Percentiles rank a stretch among this genome's conserved stretches.
These are phyloP conservation scores for Gyromitra esculenta DNA, from an alignment of 2,329 filamentous ascomycete species.

Conservation along the genomic window DNA sequence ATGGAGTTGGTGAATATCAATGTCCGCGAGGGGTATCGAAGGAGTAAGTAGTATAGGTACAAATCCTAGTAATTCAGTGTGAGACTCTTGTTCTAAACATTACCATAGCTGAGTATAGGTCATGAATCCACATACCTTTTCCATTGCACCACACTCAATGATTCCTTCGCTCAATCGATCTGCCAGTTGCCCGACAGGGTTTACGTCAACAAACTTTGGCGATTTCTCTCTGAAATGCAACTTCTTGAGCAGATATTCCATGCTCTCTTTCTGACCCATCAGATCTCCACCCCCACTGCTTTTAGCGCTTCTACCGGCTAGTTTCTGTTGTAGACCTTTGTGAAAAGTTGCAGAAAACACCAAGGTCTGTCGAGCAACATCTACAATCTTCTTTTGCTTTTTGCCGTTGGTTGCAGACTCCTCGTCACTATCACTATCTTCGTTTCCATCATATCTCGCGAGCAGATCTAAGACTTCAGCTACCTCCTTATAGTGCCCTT, in stretches of 20 bases:
- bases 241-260: constrained; percentile 91
- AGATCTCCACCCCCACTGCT: constrained; percentile 66
- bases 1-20: constrained; percentile 97
- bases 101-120: neutral
- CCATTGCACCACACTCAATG: constrained; percentile 89
- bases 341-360: constrained; percentile 98
- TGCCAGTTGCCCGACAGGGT: constrained; percentile 89
- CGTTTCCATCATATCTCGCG: constrained; percentile 69
- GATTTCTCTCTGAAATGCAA: constrained; percentile 85
- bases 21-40: constrained; percentile 83
- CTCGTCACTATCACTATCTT: constrained; percentile 42
- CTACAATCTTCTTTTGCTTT: constrained; percentile 40
- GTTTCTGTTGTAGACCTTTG: constrained; percentile 87
- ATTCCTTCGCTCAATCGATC: constrained; percentile 85
- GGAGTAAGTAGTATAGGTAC: constrained; percentile 86
- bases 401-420: neutral
- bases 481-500: constrained; percentile 94
- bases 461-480: constrained; percentile 85
- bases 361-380: constrained; percentile 77
- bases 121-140: constrained; percentile 73
- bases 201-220: constrained; percentile 91
- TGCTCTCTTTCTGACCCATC: constrained; percentile 78
- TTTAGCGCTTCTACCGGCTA: constrained; percentile 77
- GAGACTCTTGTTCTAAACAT: neutral
- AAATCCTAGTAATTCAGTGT: constrained; percentile 69